Evolutionary conservation across 2,329 filamentous ascomycete species (phyloP).

Genomic region (Colletotrichum shisoi): DNA sequence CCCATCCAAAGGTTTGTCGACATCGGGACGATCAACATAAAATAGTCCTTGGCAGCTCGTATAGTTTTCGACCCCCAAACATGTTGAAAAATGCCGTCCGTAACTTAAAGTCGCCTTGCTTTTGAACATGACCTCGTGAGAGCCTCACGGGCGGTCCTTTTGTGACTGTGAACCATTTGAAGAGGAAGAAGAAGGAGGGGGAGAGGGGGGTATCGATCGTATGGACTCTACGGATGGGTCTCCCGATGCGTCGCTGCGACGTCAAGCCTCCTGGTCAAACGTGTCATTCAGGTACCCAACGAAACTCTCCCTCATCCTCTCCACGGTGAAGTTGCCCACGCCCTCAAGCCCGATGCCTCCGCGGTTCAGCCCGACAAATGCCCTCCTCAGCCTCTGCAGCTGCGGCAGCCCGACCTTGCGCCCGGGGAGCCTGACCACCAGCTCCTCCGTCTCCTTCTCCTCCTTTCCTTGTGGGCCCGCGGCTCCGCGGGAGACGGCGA

Average conservation of each 20-base stretch:
- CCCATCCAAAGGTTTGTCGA: background rate
- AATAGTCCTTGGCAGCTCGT: background rate
- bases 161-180: background rate
- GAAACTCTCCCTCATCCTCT: constrained; percentile 68
- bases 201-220: constrained; percentile 20
- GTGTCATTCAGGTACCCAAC: constrained; percentile 72
- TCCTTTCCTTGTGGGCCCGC: constrained; percentile 40
- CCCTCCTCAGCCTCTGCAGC: constrained; percentile 77
- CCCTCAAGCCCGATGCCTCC: constrained; percentile 69
- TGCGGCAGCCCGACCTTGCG: constrained; percentile 75
- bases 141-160: background rate
- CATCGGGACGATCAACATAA: too few species aligned
- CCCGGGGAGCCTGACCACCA: constrained; percentile 70
- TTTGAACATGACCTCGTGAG: background rate
- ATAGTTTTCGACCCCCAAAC: background rate
- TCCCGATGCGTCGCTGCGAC: background rate
- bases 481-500: constrained; percentile 56
- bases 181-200: too few species aligned
- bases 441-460: constrained; percentile 44
- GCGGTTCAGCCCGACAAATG: constrained; percentile 79
- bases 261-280: constrained; percentile 65
- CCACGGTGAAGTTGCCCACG: constrained; percentile 62
- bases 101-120: background rate
- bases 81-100: background rate
- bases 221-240: background rate